Percentiles rank a stretch among this genome's conserved stretches.
These are phyloP conservation scores for Coniella lustricola DNA, from an alignment of 2,329 filamentous ascomycete genomes.

Conservation along the genomic window DNA sequence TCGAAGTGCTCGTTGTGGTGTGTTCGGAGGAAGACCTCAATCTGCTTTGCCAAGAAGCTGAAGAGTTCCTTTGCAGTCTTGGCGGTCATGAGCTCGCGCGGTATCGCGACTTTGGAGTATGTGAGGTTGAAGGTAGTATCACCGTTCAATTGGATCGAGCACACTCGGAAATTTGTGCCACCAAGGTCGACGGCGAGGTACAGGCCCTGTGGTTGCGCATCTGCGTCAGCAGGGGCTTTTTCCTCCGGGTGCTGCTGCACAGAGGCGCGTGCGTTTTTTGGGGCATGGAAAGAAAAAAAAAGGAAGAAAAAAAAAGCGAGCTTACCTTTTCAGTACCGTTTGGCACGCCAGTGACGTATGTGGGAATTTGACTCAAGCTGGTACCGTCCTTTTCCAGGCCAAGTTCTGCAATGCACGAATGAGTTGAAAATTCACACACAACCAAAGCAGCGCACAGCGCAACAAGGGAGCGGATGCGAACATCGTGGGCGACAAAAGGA, in stretches of 20 bases:
- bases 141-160: conserved; percentile 87
- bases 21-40: conserved; percentile 76
- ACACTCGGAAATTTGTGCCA: conserved; percentile 97
- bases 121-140: conserved; percentile 92
- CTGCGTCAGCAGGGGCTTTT: background rate
- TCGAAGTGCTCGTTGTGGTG: conserved; percentile 87
- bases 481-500: too few species aligned
- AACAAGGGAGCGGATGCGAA: too few species aligned
- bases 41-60: conserved; percentile 84
- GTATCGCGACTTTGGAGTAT: conserved; percentile 87
- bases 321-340: conserved; percentile 93
- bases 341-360: conserved; percentile 90
- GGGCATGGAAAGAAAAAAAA: background rate
- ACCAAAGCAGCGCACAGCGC: too few species aligned
- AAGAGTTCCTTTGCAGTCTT: conserved; percentile 84
- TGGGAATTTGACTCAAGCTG: conserved; percentile 90
- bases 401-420: conserved; percentile 50
- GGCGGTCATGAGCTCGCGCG: conserved; percentile 81
- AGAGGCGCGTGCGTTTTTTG: background rate
- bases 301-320: background rate
- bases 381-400: conserved; percentile 72
- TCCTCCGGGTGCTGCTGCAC: background rate
- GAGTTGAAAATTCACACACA: background rate
- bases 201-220: conserved; percentile 55
- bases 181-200: conserved; percentile 98